Percentiles rank a stretch among this genome's conserved stretches.
Evolutionary conservation across 1,139 yeast genomes (phyloP).

Genomic region (Taiozyma sp.): DNA sequence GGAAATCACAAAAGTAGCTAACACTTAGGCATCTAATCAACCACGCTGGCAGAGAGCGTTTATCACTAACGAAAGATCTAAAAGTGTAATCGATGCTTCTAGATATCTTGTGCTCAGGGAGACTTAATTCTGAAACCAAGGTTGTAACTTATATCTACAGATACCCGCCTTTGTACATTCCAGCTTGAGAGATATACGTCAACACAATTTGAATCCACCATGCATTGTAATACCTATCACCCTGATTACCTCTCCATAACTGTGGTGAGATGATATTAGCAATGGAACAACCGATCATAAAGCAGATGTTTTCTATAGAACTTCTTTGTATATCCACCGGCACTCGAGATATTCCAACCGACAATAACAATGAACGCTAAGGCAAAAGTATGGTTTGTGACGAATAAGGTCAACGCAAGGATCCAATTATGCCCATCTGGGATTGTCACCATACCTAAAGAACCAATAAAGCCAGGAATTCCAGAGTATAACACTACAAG

Average conservation of each 20-base stretch:
- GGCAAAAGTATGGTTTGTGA: constrained; percentile 36
- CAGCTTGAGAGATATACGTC: constrained; percentile 22
- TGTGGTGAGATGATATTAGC: constrained; percentile 43
- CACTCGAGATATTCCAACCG: constrained; percentile 32
- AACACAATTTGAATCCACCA: constrained; percentile 51
- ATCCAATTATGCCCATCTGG: constrained; percentile 33
- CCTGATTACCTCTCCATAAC: constrained; percentile 35
- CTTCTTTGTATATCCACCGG: constrained; percentile 37
- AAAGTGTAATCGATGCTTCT: no score
- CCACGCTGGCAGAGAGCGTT: no score
- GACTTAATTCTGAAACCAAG: no score
- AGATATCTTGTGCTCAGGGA: no score
- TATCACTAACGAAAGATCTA: no score
- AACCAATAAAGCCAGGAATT: constrained; percentile 37
- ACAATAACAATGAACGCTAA: constrained; percentile 38
- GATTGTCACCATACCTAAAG: constrained; percentile 35
- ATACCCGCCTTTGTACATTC: no score
- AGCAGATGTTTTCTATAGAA: constrained; percentile 35
- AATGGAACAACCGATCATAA: constrained; percentile 32
- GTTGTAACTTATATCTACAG: no score
- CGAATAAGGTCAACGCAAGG: constrained; percentile 34
- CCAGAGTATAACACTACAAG: constrained; percentile 35
- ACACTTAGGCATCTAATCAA: no score
- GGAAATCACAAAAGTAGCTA: no score
- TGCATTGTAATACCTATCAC: constrained; percentile 40